Evolutionary conservation across 176 grass and related monocot species (phyloP).

Genomic region (bread wheat (Triticum aestivum)): IWGSC_CS_RefSeq_v2.1 NC_057804.1:423768283-423768782

Average conservation of each 20-base stretch:
- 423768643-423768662: constrained; percentile 16
- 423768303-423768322: too few species aligned
- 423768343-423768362: too few species aligned
- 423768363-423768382: background rate
- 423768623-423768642: constrained; percentile 36
- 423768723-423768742: background rate
- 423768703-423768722: background rate
- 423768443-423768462: background rate
- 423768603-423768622: constrained; percentile 60
- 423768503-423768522: background rate
- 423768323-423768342: too few species aligned
- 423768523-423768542: background rate
- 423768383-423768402: background rate
- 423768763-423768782: background rate
- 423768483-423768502: background rate
- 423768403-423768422: background rate
- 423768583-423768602: constrained; percentile 11
- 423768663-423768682: constrained; percentile 43
- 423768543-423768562: background rate
- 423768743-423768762: constrained; percentile 7
- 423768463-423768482: background rate
- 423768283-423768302: too few species aligned
- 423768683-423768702: constrained; percentile 31
- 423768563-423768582: constrained; percentile 10
- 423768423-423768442: background rate